A percentile compares a stretch with the other conserved stretches of the same genome.
phyloP scores from a whole-genome alignment of 2,329 filamentous ascomycete genomes.

The Dactylellina drechsleri region DNA sequence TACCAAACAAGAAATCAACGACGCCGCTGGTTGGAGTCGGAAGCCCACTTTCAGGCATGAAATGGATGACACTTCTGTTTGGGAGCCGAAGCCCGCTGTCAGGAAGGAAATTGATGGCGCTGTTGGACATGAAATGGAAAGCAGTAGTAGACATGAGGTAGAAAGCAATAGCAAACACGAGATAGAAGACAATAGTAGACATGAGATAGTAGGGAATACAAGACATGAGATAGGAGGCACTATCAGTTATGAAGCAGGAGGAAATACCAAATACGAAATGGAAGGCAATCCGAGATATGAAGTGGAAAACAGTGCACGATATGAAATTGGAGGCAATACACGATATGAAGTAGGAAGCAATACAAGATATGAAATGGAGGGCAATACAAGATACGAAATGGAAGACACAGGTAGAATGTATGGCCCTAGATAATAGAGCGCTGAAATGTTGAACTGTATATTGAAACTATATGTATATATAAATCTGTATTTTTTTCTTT shows the following conservation, averaged over 20 bases:
- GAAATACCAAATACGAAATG: background rate
- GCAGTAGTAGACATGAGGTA: background rate
- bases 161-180: background rate
- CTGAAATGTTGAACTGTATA: too few relatives aligned
- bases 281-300: background rate
- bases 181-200: background rate
- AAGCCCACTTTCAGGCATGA: background rate
- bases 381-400: background rate
- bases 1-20: background rate
- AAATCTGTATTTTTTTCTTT: too few relatives aligned
- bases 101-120: background rate
- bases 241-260: background rate
- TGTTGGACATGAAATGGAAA: background rate
- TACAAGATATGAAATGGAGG: background rate
- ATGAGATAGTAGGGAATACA: background rate
- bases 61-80: background rate
- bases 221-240: background rate
- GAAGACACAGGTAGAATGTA: constrained; percentile 1
- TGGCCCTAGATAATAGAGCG: background rate
- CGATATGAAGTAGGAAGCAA: background rate
- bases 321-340: background rate
- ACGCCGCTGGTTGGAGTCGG: background rate
- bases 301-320: background rate
- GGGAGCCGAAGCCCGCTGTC: background rate
- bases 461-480: too few relatives aligned